phyloP scores from a whole-genome alignment of 179 eudicot species.

The Drosera spatulata region DNA sequence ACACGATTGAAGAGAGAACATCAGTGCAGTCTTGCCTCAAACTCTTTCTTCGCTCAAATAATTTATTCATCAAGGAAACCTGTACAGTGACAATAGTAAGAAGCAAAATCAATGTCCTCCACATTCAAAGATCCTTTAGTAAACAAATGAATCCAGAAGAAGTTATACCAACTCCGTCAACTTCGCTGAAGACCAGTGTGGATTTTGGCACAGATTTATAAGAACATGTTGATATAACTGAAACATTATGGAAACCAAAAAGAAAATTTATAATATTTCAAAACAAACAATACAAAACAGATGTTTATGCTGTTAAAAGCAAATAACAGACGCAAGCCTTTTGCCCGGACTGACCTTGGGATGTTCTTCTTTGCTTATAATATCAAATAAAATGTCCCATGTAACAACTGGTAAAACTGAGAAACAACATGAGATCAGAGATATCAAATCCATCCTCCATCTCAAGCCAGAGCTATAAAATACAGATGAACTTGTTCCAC shows the following conservation, averaged over 20 bases:
- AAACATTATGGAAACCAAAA: slow-evolving; percentile 5
- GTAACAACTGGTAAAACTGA: slow-evolving; percentile 58
- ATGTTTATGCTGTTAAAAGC: no score
- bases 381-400: slow-evolving; percentile 73
- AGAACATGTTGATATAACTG: slow-evolving; percentile 51
- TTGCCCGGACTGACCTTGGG: slow-evolving; percentile 30
- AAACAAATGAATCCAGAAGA: not conserved
- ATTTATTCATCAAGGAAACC: slow-evolving; percentile 48
- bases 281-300: no score
- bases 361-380: slow-evolving; percentile 53
- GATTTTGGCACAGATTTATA: slow-evolving; percentile 57
- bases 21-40: slow-evolving; percentile 38
- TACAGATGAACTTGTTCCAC: slow-evolving; percentile 26
- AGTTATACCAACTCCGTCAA: slow-evolving; percentile 57
- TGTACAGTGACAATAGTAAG: slow-evolving; percentile 16
- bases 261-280: not conserved
- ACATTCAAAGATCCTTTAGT: not conserved
- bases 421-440: slow-evolving; percentile 54
- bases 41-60: slow-evolving; percentile 35
- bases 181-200: slow-evolving; percentile 48
- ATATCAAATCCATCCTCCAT: slow-evolving; percentile 50
- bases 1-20: slow-evolving; percentile 36
- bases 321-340: no score
- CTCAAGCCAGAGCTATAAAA: slow-evolving; percentile 24
- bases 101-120: not conserved